Conservation (phyloP, 345 rosid species). For the Anastatica hierochuntica region DNA sequence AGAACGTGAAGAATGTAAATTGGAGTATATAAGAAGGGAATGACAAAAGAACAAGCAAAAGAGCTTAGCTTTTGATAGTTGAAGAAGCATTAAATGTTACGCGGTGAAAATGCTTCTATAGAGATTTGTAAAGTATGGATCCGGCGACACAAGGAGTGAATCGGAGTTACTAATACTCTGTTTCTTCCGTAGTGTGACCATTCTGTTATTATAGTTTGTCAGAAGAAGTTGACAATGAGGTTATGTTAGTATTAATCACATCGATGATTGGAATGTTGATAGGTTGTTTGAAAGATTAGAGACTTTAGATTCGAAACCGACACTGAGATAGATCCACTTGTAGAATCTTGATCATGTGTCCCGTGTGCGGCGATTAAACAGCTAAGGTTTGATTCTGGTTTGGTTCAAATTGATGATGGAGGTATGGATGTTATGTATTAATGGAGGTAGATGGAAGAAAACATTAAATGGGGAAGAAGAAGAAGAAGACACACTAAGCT, state of each 20-base stretch:
- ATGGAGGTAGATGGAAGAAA: slow-evolving; percentile 23
- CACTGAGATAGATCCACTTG: too few species aligned
- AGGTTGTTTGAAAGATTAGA: too few species aligned
- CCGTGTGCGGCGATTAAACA: not conserved
- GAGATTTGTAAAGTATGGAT: slow-evolving; percentile 11
- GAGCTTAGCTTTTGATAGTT: slow-evolving; percentile 8
- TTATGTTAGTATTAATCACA: too few species aligned
- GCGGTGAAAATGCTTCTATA: slow-evolving; percentile 13
- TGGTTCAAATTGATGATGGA: slow-evolving; percentile 4
- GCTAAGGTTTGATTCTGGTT: slow-evolving; percentile 12
- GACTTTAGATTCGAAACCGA: slow-evolving; percentile 8
- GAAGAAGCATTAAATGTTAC: slow-evolving; percentile 18
- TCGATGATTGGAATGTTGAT: too few species aligned
- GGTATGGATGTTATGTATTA: slow-evolving; percentile 20
- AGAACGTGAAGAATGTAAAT: slow-evolving; percentile 24
- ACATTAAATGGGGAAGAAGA: slow-evolving; percentile 17
- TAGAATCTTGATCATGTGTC: slow-evolving; percentile 11
- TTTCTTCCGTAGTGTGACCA: not conserved
- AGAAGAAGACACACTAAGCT: too few species aligned
- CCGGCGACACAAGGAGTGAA: not conserved
- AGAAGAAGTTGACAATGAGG: too few species aligned
- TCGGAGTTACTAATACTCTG: not conserved
- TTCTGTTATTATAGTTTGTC: too few species aligned
- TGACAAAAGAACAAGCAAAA: not conserved
- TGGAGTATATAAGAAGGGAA: slow-evolving; percentile 15